These are phyloP conservation scores for Stygiomarasmius scandens DNA, from an alignment of 1,284 basidiomycete species.

Conservation along the genomic window DNA sequence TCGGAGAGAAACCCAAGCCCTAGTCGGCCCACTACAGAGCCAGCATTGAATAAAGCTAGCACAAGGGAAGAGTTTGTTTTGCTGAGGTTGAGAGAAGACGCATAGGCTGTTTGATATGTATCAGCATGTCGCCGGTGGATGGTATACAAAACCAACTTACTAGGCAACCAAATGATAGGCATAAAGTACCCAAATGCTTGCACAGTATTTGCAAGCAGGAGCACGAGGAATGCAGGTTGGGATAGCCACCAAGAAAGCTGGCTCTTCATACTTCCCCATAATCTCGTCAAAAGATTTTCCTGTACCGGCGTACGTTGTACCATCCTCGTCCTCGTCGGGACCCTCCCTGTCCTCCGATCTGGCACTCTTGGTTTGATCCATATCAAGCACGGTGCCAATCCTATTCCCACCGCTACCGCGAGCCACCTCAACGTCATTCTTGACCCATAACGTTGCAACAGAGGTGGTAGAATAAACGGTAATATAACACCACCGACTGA, in stretches of 20 bases:
- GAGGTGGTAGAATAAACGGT: constrained; percentile 32
- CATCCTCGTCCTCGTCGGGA: constrained; percentile 12
- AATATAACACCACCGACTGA: constrained; percentile 39
- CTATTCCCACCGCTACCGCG: constrained; percentile 24
- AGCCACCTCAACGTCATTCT: constrained; percentile 31
- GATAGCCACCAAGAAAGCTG: constrained; percentile 23
- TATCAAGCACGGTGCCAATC: constrained; percentile 30
- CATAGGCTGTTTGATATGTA: constrained; percentile 29
- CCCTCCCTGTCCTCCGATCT: constrained; percentile 2
- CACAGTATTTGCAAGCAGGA: constrained; percentile 36
- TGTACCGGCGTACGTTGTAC: no score
- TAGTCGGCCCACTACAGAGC: constrained; percentile 35
- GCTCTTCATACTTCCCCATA: neutral
- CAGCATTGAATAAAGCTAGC: constrained; percentile 30
- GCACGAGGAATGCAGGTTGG: constrained; percentile 30
- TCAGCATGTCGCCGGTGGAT: neutral
- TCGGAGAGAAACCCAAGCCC: constrained; percentile 39
- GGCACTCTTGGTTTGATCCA: constrained; percentile 39
- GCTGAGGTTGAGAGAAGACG: constrained; percentile 30
- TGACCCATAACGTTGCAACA: constrained; percentile 30
- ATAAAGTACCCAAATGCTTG: constrained; percentile 37
- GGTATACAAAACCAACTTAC: constrained; percentile 20
- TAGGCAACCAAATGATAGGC: constrained; percentile 39
- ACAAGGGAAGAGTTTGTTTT: constrained; percentile 28
- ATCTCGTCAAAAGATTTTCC: constrained; percentile 19